Conservation (phyloP, 805 yeast species). For the Lipomyces mesembrius region DNA sequence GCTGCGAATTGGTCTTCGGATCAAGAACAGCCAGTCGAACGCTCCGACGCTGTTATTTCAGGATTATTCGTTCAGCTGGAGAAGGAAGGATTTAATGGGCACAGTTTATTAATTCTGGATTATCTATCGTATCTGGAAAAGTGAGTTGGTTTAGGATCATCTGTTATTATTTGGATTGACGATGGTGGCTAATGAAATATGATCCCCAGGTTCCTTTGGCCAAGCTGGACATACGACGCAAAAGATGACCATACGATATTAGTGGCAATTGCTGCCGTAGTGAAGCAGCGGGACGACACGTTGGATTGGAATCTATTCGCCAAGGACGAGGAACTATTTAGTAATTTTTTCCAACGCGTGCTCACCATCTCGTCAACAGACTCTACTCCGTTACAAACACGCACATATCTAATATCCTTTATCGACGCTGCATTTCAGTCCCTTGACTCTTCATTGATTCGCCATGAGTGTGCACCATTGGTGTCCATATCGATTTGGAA, state of each 20-base stretch:
- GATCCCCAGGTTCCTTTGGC: conserved; percentile 47
- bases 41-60: conserved; percentile 13
- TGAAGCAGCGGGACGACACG: conserved; percentile 27
- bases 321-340: conserved; percentile 41
- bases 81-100: conserved; percentile 9
- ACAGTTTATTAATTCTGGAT: conserved; percentile 23
- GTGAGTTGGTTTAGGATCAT: conserved; percentile 29
- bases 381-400: conserved; percentile 16
- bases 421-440: conserved; percentile 39
- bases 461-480: conserved; percentile 42
- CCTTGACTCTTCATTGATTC: conserved; percentile 38
- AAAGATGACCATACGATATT: conserved; percentile 51
- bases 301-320: conserved; percentile 33
- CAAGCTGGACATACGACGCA: conserved; percentile 49
- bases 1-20: conserved; percentile 18
- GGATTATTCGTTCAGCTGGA: conserved; percentile 14
- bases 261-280: conserved; percentile 41
- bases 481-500: conserved; percentile 48
- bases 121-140: conserved; percentile 33
- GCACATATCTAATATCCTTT: conserved; percentile 40
- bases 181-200: neutral
- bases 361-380: conserved; percentile 37
- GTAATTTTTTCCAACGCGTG: conserved; percentile 44
- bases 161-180: conserved; percentile 30
- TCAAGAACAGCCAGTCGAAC: conserved; percentile 10